A percentile compares a stretch with the other conserved stretches of the same genome.
phyloP scores from a whole-genome alignment of 108 stramenopile species.

The Conticribra weissflogii region DNA sequence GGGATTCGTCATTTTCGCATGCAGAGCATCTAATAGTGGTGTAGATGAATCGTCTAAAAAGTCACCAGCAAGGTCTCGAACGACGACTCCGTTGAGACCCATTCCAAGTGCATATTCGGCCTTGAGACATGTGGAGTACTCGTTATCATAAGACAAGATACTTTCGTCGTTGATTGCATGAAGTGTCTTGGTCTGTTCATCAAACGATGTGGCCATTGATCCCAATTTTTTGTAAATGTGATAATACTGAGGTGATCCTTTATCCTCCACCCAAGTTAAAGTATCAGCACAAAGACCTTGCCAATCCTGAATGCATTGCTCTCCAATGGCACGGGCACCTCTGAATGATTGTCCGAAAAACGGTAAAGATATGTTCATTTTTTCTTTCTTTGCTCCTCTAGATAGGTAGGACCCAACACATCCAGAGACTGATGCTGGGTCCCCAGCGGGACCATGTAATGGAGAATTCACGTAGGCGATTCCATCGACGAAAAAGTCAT shows the following conservation, averaged over 20 bases:
- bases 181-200: conserved; percentile 10
- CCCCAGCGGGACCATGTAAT: conserved; percentile 20
- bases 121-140: conserved; percentile 32
- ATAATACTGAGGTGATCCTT: conserved; percentile 29
- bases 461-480: conserved; percentile 25
- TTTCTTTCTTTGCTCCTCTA: conserved; percentile 24
- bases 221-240: conserved; percentile 19
- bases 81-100: conserved; percentile 16
- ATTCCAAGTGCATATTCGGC: conserved; percentile 25
- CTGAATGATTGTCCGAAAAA: conserved; percentile 30
- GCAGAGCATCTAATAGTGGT: conserved; percentile 40
- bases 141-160: conserved; percentile 33
- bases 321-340: conserved; percentile 26
- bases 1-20: conserved; percentile 13
- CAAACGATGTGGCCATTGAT: conserved; percentile 3
- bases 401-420: conserved; percentile 25
- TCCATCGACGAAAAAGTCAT: conserved; percentile 31
- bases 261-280: conserved; percentile 23
- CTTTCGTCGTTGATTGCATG: conserved; percentile 16
- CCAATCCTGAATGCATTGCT: conserved; percentile 20
- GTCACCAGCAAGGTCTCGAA: conserved; percentile 25
- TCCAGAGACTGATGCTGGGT: conserved; percentile 16
- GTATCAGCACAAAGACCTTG: conserved; percentile 27
- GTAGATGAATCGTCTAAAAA: conserved; percentile 23
- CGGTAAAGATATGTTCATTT: conserved; percentile 35